Percentiles rank a stretch among this genome's conserved stretches.
Evolutionary conservation across 164 flowering plant genomes (phyloP).

Genomic region (Aristolochia fimbriata): DNA sequence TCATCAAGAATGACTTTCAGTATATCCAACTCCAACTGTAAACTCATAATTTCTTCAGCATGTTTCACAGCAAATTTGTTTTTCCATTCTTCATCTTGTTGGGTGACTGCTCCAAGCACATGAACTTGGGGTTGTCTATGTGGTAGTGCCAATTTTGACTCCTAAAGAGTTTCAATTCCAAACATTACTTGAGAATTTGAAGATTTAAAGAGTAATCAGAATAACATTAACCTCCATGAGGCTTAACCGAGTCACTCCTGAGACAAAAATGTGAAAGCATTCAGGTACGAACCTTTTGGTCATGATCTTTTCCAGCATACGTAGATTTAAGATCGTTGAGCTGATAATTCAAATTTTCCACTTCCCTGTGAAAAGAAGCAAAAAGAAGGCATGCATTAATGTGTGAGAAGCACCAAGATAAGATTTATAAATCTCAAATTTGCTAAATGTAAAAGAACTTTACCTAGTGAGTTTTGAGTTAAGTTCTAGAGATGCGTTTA

Average conservation of each 20-base stretch:
- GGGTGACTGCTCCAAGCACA: constrained; percentile 14
- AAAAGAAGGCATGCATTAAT: constrained; percentile 1
- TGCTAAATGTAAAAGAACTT: constrained; percentile 2
- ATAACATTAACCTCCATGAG: no score
- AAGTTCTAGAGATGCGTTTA: constrained; percentile 53
- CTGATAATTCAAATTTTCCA: constrained; percentile 36
- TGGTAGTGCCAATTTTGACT: constrained; percentile 1
- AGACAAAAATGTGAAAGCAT: no score
- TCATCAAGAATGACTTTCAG: constrained; percentile 69
- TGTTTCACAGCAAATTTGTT: constrained; percentile 19
- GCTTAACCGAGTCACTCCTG: no score
- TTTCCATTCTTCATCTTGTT: constrained; percentile 16
- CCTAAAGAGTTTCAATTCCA: constrained; percentile 18
- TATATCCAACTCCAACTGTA: constrained; percentile 79
- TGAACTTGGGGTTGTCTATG: constrained; percentile 6
- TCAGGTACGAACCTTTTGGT: constrained; percentile 20
- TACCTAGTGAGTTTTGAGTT: constrained; percentile 73
- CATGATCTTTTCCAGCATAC: constrained; percentile 13
- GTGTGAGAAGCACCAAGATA: not conserved
- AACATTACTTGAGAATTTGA: no score
- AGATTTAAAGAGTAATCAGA: no score
- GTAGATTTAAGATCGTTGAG: constrained; percentile 23
- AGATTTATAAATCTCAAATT: not conserved
- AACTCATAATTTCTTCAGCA: constrained; percentile 52
- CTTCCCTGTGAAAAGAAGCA: constrained; percentile 45